phyloP scores from a whole-genome alignment of 129 eudicot genomes.

The Ambrosia artemisiifolia region DNA sequence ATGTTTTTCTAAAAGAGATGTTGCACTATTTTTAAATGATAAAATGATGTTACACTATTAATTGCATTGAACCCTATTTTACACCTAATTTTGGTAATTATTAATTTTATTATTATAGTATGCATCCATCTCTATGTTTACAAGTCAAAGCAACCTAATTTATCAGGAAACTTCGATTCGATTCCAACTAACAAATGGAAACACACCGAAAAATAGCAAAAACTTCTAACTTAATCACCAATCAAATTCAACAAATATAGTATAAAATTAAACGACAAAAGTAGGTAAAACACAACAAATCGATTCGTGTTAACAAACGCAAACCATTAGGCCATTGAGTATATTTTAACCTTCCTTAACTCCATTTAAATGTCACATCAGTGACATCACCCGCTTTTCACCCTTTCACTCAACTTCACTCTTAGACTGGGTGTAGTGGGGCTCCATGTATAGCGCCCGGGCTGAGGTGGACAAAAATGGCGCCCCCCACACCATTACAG shows the following conservation, averaged over 20 bases:
- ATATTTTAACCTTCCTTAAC: too few relatives aligned
- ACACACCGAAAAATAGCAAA: neutral
- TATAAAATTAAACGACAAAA: too few relatives aligned
- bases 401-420: too few relatives aligned
- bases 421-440: too few relatives aligned
- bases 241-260: neutral
- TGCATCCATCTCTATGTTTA: constrained; percentile 20
- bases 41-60: neutral
- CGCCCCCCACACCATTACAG: too few relatives aligned
- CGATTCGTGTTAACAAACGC: too few relatives aligned
- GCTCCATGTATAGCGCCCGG: too few relatives aligned
- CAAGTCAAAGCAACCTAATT: constrained; percentile 27
- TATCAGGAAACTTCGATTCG: neutral
- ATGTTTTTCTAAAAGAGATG: neutral
- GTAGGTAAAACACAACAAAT: too few relatives aligned
- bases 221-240: neutral
- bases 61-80: neutral
- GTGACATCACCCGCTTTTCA: too few relatives aligned
- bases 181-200: constrained; percentile 8
- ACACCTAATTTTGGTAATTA: constrained; percentile 7
- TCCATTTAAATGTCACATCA: too few relatives aligned
- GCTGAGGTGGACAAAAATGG: too few relatives aligned
- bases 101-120: neutral
- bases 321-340: too few relatives aligned
- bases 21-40: neutral